Percentiles rank a stretch among this genome's conserved stretches.
Conservation (phyloP, 2,329 filamentous ascomycete genomes). For the Apiospora malaysiana region DNA sequence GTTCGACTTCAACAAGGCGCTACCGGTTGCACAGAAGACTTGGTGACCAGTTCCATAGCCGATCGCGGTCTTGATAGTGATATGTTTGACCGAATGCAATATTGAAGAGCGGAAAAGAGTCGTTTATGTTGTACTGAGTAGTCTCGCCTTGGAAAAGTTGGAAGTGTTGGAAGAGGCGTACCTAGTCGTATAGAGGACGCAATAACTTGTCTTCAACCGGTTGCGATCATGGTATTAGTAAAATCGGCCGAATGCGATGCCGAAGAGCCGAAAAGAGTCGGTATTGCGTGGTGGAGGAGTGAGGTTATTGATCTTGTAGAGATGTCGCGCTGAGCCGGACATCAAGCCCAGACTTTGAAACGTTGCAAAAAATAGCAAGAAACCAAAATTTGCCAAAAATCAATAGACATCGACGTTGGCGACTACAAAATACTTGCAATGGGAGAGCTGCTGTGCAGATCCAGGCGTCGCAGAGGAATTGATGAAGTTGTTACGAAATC, state of each 20-base stretch:
- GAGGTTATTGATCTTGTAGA: too few relatives aligned
- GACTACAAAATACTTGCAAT: too few relatives aligned
- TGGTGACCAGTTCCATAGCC: too few relatives aligned
- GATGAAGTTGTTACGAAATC: too few relatives aligned
- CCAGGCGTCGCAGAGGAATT: not conserved
- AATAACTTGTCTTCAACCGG: not conserved
- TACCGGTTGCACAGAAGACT: too few relatives aligned
- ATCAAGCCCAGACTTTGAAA: not conserved
- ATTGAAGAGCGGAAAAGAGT: too few relatives aligned
- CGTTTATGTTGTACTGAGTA: not conserved
- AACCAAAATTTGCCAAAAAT: not conserved
- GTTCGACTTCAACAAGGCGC: too few relatives aligned
- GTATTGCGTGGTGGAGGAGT: not conserved
- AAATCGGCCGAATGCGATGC: not conserved
- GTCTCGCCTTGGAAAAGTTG: not conserved
- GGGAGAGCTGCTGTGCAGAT: too few relatives aligned
- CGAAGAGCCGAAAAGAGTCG: not conserved
- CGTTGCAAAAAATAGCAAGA: not conserved
- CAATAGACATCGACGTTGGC: too few relatives aligned
- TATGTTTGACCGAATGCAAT: too few relatives aligned
- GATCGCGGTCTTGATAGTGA: too few relatives aligned
- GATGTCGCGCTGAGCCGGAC: not conserved
- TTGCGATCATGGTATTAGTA: not conserved
- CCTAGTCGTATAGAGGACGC: not conserved
- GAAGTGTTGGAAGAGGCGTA: not conserved